Evolutionary conservation across 257 asterid species (phyloP).

Genomic region (Solanum sparsipilum): DNA sequence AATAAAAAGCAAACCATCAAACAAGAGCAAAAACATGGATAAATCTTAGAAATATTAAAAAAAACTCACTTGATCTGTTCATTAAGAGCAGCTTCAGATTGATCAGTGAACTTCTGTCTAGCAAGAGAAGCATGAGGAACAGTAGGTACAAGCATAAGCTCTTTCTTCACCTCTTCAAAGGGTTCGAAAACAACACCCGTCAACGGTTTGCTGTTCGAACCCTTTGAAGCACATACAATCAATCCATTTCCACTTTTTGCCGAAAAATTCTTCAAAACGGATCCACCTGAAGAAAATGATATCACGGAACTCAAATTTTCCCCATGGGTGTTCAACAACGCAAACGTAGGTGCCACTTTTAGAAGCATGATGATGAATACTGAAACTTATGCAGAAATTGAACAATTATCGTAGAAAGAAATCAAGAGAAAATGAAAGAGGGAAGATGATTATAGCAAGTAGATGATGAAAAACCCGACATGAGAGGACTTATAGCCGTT

Average conservation of each 20-base stretch:
- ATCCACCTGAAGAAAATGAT: not conserved
- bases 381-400: not conserved
- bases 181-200: conserved; percentile 6
- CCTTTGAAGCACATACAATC: not conserved
- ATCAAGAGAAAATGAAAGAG: not conserved
- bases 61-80: conserved; percentile 42
- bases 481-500: not conserved
- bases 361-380: not conserved
- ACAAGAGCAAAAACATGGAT: not conserved
- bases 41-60: not conserved
- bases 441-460: not conserved
- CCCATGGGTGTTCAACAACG: not conserved
- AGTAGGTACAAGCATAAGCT: conserved; percentile 31
- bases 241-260: not conserved
- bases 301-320: not conserved
- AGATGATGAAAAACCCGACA: not conserved
- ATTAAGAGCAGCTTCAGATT: conserved; percentile 34
- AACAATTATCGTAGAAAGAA: not conserved
- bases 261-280: not conserved
- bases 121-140: conserved; percentile 38
- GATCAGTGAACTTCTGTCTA: conserved; percentile 35
- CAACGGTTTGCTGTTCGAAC: not conserved
- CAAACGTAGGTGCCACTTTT: not conserved
- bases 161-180: conserved; percentile 30
- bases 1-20: too few species aligned